Conservation (phyloP, 495 filamentous ascomycete genomes). For the Aspergillus diversus region DNA sequence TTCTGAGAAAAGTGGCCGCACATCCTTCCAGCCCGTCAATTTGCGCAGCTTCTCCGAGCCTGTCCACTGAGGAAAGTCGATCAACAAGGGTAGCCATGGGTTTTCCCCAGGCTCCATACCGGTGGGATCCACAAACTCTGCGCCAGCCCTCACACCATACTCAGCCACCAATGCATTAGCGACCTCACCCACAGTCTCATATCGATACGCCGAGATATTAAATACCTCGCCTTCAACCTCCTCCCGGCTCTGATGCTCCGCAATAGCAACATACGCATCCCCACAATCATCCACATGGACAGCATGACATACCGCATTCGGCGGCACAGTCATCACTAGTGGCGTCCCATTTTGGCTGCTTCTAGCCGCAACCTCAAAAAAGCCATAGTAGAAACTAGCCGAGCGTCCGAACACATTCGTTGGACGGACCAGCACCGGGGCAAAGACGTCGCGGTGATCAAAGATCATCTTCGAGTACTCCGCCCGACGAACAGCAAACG, state of each 20-base stretch:
- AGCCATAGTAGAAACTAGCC: conserved; percentile 15
- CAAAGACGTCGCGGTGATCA: conserved; percentile 8
- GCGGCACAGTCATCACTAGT: neutral
- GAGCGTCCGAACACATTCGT: conserved; percentile 17
- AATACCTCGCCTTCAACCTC: conserved; percentile 13
- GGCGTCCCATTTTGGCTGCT: neutral
- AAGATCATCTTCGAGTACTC: neutral
- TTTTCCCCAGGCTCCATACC: conserved; percentile 9
- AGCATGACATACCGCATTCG: conserved; percentile 9
- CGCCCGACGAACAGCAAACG: conserved; percentile 1
- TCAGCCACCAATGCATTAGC: conserved; percentile 9
- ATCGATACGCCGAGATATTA: conserved; percentile 15
- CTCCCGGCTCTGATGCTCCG: neutral
- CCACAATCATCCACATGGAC: conserved; percentile 23
- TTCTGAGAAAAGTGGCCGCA: conserved; percentile 14
- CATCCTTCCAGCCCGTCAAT: conserved; percentile 15
- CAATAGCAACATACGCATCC: conserved; percentile 21
- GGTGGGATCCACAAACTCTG: conserved; percentile 5
- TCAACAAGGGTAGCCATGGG: conserved; percentile 13
- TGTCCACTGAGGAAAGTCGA: conserved; percentile 21
- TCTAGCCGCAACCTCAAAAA: conserved; percentile 11
- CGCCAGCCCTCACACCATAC: conserved; percentile 6
- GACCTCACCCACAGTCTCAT: conserved; percentile 16
- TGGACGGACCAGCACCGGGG: conserved; percentile 12
- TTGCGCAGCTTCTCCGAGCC: conserved; percentile 12